These are phyloP conservation scores for Calocybe gangraenosa DNA, from an alignment of 768 basidiomycete species.

Conservation along the genomic window DNA sequence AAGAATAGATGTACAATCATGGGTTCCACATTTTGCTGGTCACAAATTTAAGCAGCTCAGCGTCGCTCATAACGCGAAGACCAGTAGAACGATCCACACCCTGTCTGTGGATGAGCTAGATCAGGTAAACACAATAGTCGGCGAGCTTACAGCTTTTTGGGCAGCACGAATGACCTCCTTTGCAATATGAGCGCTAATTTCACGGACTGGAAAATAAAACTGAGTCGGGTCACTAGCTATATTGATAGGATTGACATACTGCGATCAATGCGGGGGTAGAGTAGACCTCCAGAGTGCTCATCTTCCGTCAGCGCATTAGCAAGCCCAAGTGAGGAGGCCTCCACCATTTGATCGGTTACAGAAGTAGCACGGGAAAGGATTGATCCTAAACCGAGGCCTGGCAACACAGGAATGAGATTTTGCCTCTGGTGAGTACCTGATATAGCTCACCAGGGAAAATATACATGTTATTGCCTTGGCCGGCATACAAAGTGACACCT, in stretches of 20 bases:
- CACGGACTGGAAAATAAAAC: slow-evolving; percentile 48
- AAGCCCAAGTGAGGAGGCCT: slow-evolving; percentile 79
- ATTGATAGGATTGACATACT: slow-evolving; percentile 30
- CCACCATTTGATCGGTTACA: slow-evolving; percentile 87
- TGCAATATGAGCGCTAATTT: slow-evolving; percentile 78
- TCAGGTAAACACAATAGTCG: slow-evolving; percentile 31
- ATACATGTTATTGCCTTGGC: slow-evolving; percentile 96
- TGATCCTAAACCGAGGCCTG: slow-evolving; percentile 74
- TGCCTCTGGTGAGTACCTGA: not conserved
- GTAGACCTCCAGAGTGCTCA: slow-evolving; percentile 59
- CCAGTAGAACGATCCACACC: slow-evolving; percentile 50
- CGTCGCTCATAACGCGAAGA: slow-evolving; percentile 55
- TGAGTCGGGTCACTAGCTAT: not conserved
- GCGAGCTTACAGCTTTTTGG: slow-evolving; percentile 59
- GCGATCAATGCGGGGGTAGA: slow-evolving; percentile 83
- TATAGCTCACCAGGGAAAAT: slow-evolving; percentile 57
- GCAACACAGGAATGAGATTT: slow-evolving; percentile 16
- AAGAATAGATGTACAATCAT: too few species aligned
- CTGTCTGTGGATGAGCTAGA: slow-evolving; percentile 22
- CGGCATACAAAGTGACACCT: slow-evolving; percentile 61
- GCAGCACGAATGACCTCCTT: slow-evolving; percentile 73
- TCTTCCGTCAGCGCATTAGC: slow-evolving; percentile 67
- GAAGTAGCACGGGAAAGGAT: slow-evolving; percentile 64
- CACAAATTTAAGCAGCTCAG: slow-evolving; percentile 49
- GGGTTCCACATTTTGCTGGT: slow-evolving; percentile 74